Percentiles rank a stretch among this genome's conserved stretches.
Conservation (phyloP, 2,329 filamentous ascomycete species). For the Talaromyces islandicus region DNA sequence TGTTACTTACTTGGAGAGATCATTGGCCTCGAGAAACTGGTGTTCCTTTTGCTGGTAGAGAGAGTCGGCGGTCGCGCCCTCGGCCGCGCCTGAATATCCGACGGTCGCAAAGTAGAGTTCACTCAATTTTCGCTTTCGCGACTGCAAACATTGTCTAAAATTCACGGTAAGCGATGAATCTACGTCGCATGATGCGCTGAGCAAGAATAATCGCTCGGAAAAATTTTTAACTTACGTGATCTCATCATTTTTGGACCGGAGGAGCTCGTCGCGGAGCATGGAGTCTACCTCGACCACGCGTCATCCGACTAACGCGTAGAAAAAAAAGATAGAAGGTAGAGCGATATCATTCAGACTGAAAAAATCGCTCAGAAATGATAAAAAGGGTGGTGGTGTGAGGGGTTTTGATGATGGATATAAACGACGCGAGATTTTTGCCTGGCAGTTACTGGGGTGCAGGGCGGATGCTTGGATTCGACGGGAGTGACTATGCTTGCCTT, state of each 20-base stretch:
- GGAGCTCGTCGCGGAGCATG: conserved; percentile 46
- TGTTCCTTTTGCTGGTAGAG: conserved; percentile 45
- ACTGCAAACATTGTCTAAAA: conserved; percentile 57
- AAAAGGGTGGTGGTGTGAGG: conserved; percentile 33
- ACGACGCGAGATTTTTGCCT: conserved; percentile 23
- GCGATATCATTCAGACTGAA: conserved; percentile 37
- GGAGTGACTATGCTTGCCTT: conserved; percentile 17
- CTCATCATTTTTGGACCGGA: conserved; percentile 47
- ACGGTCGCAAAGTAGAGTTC: conserved; percentile 80
- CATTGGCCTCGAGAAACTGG: conserved; percentile 53
- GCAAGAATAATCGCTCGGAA: conserved; percentile 21
- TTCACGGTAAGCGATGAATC: conserved; percentile 30
- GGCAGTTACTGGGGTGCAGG: conserved; percentile 21
- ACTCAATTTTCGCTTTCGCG: conserved; percentile 85
- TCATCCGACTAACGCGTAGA: conserved; percentile 46
- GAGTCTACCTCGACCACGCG: conserved; percentile 42
- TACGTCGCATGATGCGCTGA: conserved; percentile 13
- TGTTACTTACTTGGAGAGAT: conserved; percentile 50
- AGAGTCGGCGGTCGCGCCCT: conserved; percentile 53
- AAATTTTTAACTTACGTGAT: conserved; percentile 42
- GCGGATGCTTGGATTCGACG: conserved; percentile 15
- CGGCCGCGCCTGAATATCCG: conserved; percentile 41
- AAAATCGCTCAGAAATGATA: conserved; percentile 41
- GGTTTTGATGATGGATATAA: conserved; percentile 29
- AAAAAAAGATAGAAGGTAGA: conserved; percentile 33